These are phyloP conservation scores for Primulina huaijiensis DNA, from an alignment of 257 asterid species.

Conservation along the genomic window DNA sequence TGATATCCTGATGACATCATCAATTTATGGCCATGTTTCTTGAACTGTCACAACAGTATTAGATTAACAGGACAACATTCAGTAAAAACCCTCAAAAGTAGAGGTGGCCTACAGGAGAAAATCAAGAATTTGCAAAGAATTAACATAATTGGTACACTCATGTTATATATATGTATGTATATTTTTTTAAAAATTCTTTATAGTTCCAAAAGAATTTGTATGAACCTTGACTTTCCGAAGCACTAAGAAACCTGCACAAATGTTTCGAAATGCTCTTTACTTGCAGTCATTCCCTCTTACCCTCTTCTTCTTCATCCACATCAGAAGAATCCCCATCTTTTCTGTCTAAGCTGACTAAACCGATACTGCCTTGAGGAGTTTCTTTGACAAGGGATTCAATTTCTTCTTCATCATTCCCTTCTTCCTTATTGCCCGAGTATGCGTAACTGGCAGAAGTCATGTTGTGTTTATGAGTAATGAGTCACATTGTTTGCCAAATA, in stretches of 20 bases:
- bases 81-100: constrained; percentile 16
- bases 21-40: too few species aligned
- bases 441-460: constrained; percentile 61
- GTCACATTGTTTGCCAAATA: constrained; percentile 3
- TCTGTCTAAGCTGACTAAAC: constrained; percentile 59
- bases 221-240: neutral
- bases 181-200: constrained; percentile 26
- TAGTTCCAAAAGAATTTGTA: constrained; percentile 24
- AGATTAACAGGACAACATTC: neutral
- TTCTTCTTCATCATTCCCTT: constrained; percentile 72
- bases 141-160: constrained; percentile 9
- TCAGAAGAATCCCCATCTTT: constrained; percentile 53
- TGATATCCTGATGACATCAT: too few species aligned
- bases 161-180: neutral
- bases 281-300: constrained; percentile 46
- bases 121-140: constrained; percentile 21
- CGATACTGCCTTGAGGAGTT: constrained; percentile 61
- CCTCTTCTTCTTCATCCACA: constrained; percentile 58
- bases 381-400: constrained; percentile 58
- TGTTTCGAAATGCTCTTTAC: neutral
- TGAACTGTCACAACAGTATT: too few species aligned
- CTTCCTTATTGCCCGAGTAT: constrained; percentile 75
- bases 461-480: constrained; percentile 2
- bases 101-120: constrained; percentile 14
- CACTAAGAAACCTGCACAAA: neutral